phyloP scores from a whole-genome alignment of 148 eudicot genomes.

The Drosera capensis region DNA sequence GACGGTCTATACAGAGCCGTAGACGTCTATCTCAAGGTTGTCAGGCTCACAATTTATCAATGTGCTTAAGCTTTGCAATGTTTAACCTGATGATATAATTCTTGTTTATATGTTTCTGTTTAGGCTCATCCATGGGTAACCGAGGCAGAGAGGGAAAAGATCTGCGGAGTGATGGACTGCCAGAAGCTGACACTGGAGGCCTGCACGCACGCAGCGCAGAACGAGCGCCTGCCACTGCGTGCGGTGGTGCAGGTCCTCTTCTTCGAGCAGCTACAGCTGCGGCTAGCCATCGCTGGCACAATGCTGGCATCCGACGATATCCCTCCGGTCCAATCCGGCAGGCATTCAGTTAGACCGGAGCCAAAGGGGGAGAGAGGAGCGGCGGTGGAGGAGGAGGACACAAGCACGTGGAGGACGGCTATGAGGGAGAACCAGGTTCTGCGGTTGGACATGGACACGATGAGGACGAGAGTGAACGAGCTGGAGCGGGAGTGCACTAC shows the following conservation, averaged over 20 bases:
- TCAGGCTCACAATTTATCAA: not conserved
- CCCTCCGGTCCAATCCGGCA: constrained; percentile 3
- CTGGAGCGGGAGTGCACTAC: constrained; percentile 76
- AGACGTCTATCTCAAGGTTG: constrained; percentile 84
- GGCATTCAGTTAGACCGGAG: constrained; percentile 6
- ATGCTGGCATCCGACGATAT: constrained; percentile 22
- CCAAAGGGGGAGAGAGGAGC: constrained; percentile 6
- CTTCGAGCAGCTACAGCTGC: constrained; percentile 95
- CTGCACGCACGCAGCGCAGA: constrained; percentile 96
- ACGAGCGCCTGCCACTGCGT: constrained; percentile 83
- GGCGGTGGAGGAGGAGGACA: constrained; percentile 3
- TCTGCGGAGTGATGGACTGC: constrained; percentile 66
- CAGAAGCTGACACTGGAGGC: constrained; percentile 91
- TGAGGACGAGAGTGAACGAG: constrained; percentile 79
- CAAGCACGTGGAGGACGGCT: constrained; percentile 37
- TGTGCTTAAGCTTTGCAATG: not conserved
- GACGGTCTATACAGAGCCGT: constrained; percentile 90
- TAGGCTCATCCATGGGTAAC: constrained; percentile 90
- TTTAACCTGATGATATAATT: not conserved
- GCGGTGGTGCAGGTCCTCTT: constrained; percentile 87
- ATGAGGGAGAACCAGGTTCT: constrained; percentile 64
- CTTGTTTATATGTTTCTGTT: not conserved
- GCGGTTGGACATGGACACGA: constrained; percentile 74
- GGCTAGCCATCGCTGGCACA: constrained; percentile 83
- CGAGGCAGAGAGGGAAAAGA: constrained; percentile 59